Base-by-base conservation (phyloP, 2,329 filamentous ascomycete genomes). In the Aureobasidium uvarum region DNA sequence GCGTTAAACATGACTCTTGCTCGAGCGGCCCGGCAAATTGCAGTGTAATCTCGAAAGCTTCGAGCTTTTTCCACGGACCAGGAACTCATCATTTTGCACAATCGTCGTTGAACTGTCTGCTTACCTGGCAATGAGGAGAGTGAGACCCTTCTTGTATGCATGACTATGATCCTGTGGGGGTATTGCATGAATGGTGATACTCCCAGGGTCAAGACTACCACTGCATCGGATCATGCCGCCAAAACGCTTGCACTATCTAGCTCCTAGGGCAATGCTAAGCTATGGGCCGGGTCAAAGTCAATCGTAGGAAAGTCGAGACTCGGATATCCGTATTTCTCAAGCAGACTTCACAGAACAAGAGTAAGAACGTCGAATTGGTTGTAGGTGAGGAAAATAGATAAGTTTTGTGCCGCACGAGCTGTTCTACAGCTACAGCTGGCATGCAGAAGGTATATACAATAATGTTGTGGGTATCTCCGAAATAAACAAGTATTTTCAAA, bases 21-120 rank as follows among this genome's bases (percentile, higher is more conserved):
- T 54, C 48, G 28, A 45, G 58, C 58, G 58, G 33, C 58, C 43
- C 58, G 58, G 58, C 58, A 62, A 62, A 62, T 62, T 62, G 58
- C 58, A 38, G 2, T 50, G 58, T 5, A 51, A 62, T 62, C 58
- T 50, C 39, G n/a, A 14, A 33, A 55, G n/a, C 25, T 16, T 58
- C 39, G 38, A 58, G 6, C 25, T 14, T 18, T 41, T 55, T n/a
- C 36, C 33, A 38, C 52, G 36, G 52, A 16, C 20, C 52, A 18
- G 38, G 6, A 8, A 18, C 20, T 55, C 36, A 20, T 36, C 43
- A 11, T 20, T n/a, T 25, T 41, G 50, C n/a, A 23, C 13, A 23
- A 11, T 55, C 7, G 20, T 39, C 51, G 52, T 41, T 18, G 52
- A 5, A 7, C 11, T 55, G 20, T 16, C 11, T 25, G 33, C 33